Base-by-base conservation (phyloP, 208 protist genomes). In the Kentomonas sorsogonicus region DNA sequence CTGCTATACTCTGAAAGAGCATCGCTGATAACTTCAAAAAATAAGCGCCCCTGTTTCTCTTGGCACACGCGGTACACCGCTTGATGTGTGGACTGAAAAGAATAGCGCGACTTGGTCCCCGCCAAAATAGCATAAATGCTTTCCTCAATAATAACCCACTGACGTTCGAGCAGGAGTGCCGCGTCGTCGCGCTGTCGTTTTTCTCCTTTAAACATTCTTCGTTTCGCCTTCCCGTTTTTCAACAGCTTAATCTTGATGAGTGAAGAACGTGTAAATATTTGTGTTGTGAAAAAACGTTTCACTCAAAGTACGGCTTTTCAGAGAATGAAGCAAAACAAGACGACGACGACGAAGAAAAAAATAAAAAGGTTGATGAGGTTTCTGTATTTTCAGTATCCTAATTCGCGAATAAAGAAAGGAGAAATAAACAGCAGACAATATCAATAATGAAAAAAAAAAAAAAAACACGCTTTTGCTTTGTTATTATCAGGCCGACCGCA, bases 21-120 rank as follows among this genome's bases (percentile, higher is more conserved):
- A 7, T 76, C 61, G 26, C 76, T 60, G 11, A 93, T 15, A 1
- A 60, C 50, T 18, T 79, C 63, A 36, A 86, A 52, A 23, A 93
- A 53, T 33, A 57, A 16, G 11, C 41, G 55, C 22, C 79, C 75
- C 22, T 59, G 57, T 45, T 82, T 69, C 18, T 60, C 43, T 26
- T 86, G 76, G n/a, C 79, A 89, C 4, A 93, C 36, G 26, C 76
- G 67, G 68, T 88, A 89, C 44, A 88, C 74, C 23, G 77, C 69
- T 31, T 93, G 82, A 61, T 93, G 78, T 53, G 86, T 74, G 39
- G 59, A 60, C 64, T 93, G 86, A 64, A 89, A 89, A 15, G 86
- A 93, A 56, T 84, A 74, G 9, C 45, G 50, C 0, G 69, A 83
- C 0, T 65, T 53, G 36, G 53, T 62, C 25, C 9, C 15, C 41